Conservation (phyloP, 768 basidiomycete genomes). For the Russula virescens region DNA sequence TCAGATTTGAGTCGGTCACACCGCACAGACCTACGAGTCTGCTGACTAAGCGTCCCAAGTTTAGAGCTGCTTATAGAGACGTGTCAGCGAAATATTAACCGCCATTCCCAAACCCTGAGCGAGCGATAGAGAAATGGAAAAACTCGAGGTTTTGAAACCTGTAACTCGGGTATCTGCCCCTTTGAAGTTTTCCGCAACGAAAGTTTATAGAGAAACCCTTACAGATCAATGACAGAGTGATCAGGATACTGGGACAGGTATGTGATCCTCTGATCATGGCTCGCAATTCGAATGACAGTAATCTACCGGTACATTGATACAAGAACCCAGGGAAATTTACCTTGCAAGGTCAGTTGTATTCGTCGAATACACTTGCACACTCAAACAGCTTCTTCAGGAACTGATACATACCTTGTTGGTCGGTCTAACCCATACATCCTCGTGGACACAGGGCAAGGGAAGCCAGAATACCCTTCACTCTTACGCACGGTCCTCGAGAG, state of each 20-base stretch:
- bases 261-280: neutral
- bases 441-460: constrained; percentile 79
- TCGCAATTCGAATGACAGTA: neutral
- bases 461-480: constrained; percentile 56
- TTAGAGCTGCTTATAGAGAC: too few relatives aligned
- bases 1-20: neutral
- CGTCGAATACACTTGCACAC: neutral
- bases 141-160: constrained; percentile 45
- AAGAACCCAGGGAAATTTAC: constrained; percentile 89
- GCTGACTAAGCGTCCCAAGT: constrained; percentile 10
- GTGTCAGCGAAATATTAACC: too few relatives aligned
- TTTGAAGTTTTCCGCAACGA: neutral
- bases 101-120: neutral
- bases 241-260: constrained; percentile 75
- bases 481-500: constrained; percentile 57
- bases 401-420: constrained; percentile 86
- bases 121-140: constrained; percentile 39
- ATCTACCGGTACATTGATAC: neutral
- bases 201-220: neutral
- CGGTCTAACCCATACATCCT: constrained; percentile 65
- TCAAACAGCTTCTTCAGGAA: constrained; percentile 44
- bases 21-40: neutral
- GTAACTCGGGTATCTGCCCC: constrained; percentile 44
- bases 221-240: constrained; percentile 63
- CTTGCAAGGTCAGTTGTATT: constrained; percentile 56